Evolutionary conservation across 768 basidiomycete species (phyloP).

Genomic region (Cytidiella melzeri): DNA sequence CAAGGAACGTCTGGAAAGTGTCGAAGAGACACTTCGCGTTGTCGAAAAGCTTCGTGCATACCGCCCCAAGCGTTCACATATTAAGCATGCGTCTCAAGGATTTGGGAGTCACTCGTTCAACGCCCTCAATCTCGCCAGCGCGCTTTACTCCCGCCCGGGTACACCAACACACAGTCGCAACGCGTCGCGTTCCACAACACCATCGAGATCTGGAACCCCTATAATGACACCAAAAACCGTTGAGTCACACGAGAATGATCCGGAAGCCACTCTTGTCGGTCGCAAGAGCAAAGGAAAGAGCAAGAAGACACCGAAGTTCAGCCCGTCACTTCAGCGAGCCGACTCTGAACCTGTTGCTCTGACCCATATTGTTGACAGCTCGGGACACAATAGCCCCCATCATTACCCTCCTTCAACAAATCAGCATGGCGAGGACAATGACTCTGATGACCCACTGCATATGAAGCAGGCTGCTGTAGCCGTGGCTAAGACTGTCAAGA

Average conservation of each 20-base stretch:
- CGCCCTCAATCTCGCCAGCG: slow-evolving; percentile 12
- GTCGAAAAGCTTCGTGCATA: slow-evolving; percentile 66
- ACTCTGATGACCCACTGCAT: slow-evolving; percentile 37
- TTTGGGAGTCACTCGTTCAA: slow-evolving; percentile 12
- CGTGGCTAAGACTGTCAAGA: slow-evolving; percentile 61
- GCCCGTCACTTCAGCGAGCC: slow-evolving; percentile 3
- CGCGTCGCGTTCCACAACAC: slow-evolving; percentile 17
- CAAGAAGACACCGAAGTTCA: slow-evolving; percentile 15
- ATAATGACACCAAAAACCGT: neutral
- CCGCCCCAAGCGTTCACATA: slow-evolving; percentile 42
- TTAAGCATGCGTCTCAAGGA: slow-evolving; percentile 11
- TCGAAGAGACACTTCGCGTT: slow-evolving; percentile 45
- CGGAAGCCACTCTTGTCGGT: slow-evolving; percentile 27
- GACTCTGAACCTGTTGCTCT: slow-evolving; percentile 14
- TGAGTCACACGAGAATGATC: slow-evolving; percentile 17
- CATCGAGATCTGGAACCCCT: slow-evolving; percentile 11
- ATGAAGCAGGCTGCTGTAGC: slow-evolving; percentile 20
- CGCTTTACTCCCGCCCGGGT: slow-evolving; percentile 19
- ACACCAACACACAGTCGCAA: slow-evolving; percentile 29
- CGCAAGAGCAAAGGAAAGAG: slow-evolving; percentile 22
- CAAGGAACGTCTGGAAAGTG: slow-evolving; percentile 59
- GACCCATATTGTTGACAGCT: neutral
- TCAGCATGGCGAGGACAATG: slow-evolving; percentile 21
- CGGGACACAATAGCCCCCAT: slow-evolving; percentile 20
- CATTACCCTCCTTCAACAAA: slow-evolving; percentile 33